Percentiles rank a stretch among this genome's conserved stretches.
Conservation (phyloP, 306 rosid species). For the Prunus armeniaca region DNA sequence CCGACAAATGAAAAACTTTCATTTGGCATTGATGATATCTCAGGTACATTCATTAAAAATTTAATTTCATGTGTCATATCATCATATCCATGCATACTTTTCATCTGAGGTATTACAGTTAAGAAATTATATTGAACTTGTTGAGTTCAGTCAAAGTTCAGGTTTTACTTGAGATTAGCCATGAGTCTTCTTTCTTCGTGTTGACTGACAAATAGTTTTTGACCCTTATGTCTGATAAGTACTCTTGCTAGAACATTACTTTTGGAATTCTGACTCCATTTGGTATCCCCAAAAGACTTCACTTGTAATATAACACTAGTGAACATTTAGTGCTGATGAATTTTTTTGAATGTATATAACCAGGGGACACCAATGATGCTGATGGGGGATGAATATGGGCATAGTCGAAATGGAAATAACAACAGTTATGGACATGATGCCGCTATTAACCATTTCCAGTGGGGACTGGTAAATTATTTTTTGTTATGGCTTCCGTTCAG, state of each 20-base stretch:
- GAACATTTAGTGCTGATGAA: constrained; percentile 18
- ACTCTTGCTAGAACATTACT: background rate
- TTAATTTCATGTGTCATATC: constrained; percentile 5
- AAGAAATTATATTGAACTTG: background rate
- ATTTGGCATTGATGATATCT: constrained; percentile 82
- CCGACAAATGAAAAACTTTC: constrained; percentile 93
- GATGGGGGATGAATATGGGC: constrained; percentile 98
- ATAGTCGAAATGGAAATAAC: constrained; percentile 89
- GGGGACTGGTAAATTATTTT: constrained; percentile 58
- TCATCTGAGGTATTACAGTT: background rate
- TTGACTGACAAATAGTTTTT: background rate
- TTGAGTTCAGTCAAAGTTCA: background rate
- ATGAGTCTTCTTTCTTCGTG: background rate
- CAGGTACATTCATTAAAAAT: constrained; percentile 48
- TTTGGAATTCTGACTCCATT: background rate
- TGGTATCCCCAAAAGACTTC: background rate
- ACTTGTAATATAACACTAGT: background rate
- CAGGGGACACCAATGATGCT: constrained; percentile 98
- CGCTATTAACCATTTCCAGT: constrained; percentile 69
- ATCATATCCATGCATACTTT: background rate
- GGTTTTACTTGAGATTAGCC: background rate
- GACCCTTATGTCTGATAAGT: background rate
- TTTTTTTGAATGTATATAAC: constrained; percentile 30
- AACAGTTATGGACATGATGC: constrained; percentile 93
- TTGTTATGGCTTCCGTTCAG: constrained; percentile 4